A percentile compares a stretch with the other conserved stretches of the same genome.
These are phyloP conservation scores for Verticillium dahliae DNA, from an alignment of 2,329 filamentous ascomycete genomes.

Conservation along the genomic window DNA sequence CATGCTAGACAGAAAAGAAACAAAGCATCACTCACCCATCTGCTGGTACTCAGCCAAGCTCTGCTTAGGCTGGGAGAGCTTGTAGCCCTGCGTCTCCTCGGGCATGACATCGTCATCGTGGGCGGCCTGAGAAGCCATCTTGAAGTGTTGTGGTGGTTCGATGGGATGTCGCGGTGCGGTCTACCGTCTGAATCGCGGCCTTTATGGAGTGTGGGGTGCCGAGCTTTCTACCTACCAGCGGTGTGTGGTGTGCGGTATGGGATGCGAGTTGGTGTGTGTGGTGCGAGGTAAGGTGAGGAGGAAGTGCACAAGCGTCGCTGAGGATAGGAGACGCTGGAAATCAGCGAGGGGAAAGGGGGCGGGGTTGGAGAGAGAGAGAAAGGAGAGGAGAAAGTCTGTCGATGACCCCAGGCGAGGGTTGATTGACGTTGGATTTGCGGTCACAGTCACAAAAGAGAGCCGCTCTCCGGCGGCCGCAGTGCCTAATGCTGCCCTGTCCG, in stretches of 20 bases:
- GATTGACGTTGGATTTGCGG: neutral
- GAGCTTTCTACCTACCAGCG: neutral
- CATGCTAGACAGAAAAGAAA: neutral
- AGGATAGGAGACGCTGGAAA: neutral
- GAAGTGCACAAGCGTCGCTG: neutral
- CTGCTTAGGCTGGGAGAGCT: slow-evolving; percentile 95
- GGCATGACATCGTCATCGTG: slow-evolving; percentile 76
- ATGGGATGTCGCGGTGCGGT: slow-evolving; percentile 5
- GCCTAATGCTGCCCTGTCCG: neutral
- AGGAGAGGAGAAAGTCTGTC: neutral
- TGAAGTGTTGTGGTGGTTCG: slow-evolving; percentile 17
- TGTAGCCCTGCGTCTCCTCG: slow-evolving; percentile 91
- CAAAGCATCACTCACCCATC: slow-evolving; percentile 61
- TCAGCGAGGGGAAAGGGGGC: neutral
- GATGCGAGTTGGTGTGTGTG: neutral
- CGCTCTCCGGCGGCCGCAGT: neutral
- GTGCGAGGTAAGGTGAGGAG: neutral
- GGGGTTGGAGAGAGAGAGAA: neutral
- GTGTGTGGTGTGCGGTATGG: neutral
- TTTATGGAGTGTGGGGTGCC: neutral
- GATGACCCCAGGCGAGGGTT: neutral
- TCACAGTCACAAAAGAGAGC: neutral
- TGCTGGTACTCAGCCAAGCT: slow-evolving; percentile 90
- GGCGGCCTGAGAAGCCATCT: slow-evolving; percentile 48
- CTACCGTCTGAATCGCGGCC: neutral